phyloP scores from a whole-genome alignment of 495 filamentous ascomycete species.

The Penicillium odoratum region DNA sequence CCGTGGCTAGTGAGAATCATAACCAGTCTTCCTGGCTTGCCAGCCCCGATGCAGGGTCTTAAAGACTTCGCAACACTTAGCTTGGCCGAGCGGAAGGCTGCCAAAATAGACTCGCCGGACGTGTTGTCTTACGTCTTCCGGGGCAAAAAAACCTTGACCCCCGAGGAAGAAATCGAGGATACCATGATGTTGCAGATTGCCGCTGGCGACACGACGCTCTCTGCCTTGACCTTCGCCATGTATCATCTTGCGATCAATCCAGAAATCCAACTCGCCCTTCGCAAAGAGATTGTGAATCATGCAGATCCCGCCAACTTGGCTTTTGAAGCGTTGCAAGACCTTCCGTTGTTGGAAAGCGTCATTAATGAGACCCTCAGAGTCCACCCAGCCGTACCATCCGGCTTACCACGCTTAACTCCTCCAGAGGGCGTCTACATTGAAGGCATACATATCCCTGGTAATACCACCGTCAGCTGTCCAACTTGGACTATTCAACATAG shows the following conservation, averaged over 20 bases:
- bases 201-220: slow-evolving; percentile 4
- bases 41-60: slow-evolving; percentile 1
- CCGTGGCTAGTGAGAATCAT: slow-evolving; percentile 9
- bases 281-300: neutral
- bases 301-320: neutral
- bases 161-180: slow-evolving; percentile 6
- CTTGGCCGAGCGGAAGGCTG: slow-evolving; percentile 4
- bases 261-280: neutral
- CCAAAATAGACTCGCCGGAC: slow-evolving; percentile 1
- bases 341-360: slow-evolving; percentile 25
- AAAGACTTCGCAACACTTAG: neutral
- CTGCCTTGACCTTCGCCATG: slow-evolving; percentile 7
- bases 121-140: slow-evolving; percentile 2
- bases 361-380: slow-evolving; percentile 41
- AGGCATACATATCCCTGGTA: slow-evolving; percentile 44
- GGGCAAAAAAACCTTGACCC: slow-evolving; percentile 2
- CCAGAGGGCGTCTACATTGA: slow-evolving; percentile 46
- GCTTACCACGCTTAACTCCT: slow-evolving; percentile 40
- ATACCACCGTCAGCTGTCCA: slow-evolving; percentile 27
- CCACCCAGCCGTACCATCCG: slow-evolving; percentile 28
- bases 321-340: neutral
- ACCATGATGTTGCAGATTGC: slow-evolving; percentile 5
- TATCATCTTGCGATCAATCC: slow-evolving; percentile 7
- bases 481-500: slow-evolving; percentile 6
- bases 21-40: slow-evolving; percentile 1